These are phyloP conservation scores for Macadamia integrifolia DNA, from an alignment of 164 flowering plant genomes.

Conservation along the genomic window DNA sequence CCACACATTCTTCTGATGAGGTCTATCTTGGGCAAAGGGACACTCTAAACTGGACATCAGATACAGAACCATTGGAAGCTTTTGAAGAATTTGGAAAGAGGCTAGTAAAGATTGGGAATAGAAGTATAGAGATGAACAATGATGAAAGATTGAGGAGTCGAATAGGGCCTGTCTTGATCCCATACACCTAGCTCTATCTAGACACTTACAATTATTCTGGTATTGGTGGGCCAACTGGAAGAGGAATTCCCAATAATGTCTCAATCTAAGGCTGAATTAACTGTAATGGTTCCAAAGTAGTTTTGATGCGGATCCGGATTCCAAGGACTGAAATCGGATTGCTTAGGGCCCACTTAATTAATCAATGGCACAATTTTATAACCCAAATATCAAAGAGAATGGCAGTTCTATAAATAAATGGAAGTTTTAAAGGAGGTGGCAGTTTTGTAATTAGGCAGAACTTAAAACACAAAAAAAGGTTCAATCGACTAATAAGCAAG, in stretches of 20 bases:
- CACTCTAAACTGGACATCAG: slow-evolving; percentile 46
- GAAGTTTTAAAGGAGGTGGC: too few species aligned
- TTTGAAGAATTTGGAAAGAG: slow-evolving; percentile 47
- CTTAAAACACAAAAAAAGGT: too few species aligned
- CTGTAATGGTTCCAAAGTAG: too few species aligned
- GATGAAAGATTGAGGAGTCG: slow-evolving; percentile 50
- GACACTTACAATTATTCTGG: slow-evolving; percentile 14
- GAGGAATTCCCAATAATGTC: slow-evolving; percentile 53
- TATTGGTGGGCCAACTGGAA: slow-evolving; percentile 32
- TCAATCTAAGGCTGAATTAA: slow-evolving; percentile 7
- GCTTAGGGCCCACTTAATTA: too few species aligned
- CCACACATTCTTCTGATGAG: slow-evolving; percentile 75
- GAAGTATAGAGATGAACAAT: slow-evolving; percentile 44
- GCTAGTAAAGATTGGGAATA: slow-evolving; percentile 48
- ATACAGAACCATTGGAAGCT: slow-evolving; percentile 24
- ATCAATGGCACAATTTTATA: too few species aligned
- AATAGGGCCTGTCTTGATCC: slow-evolving; percentile 18
- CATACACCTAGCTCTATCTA: slow-evolving; percentile 29
- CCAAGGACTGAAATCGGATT: too few species aligned
- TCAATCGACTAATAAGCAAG: too few species aligned
- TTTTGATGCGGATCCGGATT: too few species aligned
- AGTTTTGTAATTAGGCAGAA: too few species aligned
- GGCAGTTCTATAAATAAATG: too few species aligned
- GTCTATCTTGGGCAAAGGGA: slow-evolving; percentile 77
- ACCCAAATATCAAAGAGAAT: too few species aligned